Conservation (phyloP, 805 yeast species). For the Candida oleophila region DNA sequence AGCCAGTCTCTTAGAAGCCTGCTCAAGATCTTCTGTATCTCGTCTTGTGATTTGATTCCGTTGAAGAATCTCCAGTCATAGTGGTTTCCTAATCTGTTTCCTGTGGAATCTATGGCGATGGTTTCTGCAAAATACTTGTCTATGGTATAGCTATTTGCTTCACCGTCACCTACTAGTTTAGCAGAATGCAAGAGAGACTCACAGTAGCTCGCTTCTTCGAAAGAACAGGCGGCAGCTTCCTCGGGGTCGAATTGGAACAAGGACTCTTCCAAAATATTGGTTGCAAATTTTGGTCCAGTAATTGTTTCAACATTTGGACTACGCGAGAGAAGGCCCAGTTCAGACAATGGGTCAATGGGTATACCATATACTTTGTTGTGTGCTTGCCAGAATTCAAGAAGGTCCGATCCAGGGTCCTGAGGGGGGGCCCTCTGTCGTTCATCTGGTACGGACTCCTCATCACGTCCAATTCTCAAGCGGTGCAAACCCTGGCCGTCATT, state of each 20-base stretch:
- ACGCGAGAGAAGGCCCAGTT: too few species aligned
- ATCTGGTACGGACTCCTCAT: not conserved
- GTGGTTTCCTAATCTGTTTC: slow-evolving; percentile 35
- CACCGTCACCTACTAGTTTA: not conserved
- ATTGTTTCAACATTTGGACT: too few species aligned
- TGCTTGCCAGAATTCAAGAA: too few species aligned
- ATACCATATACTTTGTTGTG: too few species aligned
- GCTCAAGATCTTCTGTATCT: slow-evolving; percentile 42
- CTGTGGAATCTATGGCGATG: not conserved
- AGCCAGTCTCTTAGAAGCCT: slow-evolving; percentile 53
- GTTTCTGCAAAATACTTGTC: slow-evolving; percentile 32
- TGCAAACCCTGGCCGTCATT: not conserved
- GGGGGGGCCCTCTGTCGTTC: too few species aligned
- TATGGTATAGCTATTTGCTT: too few species aligned
- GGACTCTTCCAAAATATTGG: too few species aligned
- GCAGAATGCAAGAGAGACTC: not conserved
- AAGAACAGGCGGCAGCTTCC: too few species aligned
- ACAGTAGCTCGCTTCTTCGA: not conserved
- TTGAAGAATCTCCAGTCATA: slow-evolving; percentile 61
- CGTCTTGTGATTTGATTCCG: slow-evolving; percentile 45
- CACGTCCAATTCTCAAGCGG: not conserved
- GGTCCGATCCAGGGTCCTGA: too few species aligned
- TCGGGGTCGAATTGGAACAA: too few species aligned
- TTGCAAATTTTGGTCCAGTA: too few species aligned
- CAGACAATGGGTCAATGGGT: too few species aligned